phyloP scores from a whole-genome alignment of 768 basidiomycete genomes.

The Amanita polypyramis region DNA sequence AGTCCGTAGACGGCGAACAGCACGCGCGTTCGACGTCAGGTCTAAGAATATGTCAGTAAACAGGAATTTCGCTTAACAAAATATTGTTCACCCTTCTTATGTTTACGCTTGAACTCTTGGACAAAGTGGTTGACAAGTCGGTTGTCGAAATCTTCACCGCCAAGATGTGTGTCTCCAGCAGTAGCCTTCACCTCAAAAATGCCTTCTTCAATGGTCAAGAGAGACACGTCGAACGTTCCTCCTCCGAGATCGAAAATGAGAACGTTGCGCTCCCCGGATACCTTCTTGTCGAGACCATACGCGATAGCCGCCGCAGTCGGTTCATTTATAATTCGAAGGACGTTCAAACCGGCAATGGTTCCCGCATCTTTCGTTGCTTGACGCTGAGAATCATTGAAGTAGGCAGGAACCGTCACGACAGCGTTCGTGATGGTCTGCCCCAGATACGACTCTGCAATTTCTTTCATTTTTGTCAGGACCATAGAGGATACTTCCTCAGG shows the following conservation, averaged over 20 bases:
- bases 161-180: slow-evolving; percentile 96
- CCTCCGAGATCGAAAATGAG: slow-evolving; percentile 98
- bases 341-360: slow-evolving; percentile 86
- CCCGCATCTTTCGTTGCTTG: slow-evolving; percentile 99
- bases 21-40: slow-evolving; percentile 84
- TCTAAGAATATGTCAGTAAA: slow-evolving; percentile 31
- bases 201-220: slow-evolving; percentile 93
- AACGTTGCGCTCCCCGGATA: slow-evolving; percentile 83
- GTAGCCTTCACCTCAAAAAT: slow-evolving; percentile 98
- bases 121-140: slow-evolving; percentile 95
- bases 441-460: slow-evolving; percentile 94
- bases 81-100: slow-evolving; percentile 71
- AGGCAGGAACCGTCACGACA: slow-evolving; percentile 93
- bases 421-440: slow-evolving; percentile 79
- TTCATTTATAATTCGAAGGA: slow-evolving; percentile 98
- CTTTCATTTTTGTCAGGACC: slow-evolving; percentile 98
- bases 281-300: slow-evolving; percentile 96
- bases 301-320: slow-evolving; percentile 98
- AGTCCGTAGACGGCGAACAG: slow-evolving; percentile 93
- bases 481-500: slow-evolving; percentile 98
- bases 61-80: background rate
- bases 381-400: slow-evolving; percentile 99
- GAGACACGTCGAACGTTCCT: slow-evolving; percentile 97
- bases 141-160: slow-evolving; percentile 98
- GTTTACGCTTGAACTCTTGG: slow-evolving; percentile 95